phyloP scores from a whole-genome alignment of 2,329 filamentous ascomycete genomes.

The Botryosphaeria dothidea region DNA sequence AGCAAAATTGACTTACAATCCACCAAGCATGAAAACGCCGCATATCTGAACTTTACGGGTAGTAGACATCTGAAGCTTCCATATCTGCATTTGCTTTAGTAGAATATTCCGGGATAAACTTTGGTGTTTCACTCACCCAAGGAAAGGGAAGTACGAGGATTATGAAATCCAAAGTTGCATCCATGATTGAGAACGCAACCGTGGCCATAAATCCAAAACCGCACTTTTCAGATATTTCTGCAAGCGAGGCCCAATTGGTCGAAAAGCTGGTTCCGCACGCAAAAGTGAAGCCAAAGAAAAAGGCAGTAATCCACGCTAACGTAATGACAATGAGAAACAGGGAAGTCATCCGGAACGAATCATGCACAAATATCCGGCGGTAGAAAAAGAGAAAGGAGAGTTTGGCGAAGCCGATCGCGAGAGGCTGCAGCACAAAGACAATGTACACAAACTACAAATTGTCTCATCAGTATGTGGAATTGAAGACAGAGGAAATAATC shows the following conservation, averaged over 20 bases:
- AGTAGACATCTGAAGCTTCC: neutral
- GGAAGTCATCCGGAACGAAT: neutral
- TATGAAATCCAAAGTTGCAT: neutral
- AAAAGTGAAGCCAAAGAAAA: conserved; percentile 8
- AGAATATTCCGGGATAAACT: neutral
- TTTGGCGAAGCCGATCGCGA: conserved; percentile 5
- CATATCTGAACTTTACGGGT: neutral
- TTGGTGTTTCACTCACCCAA: neutral
- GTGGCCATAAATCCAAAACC: conserved; percentile 5
- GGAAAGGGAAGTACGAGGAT: neutral
- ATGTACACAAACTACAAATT: neutral
- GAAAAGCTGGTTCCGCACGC: neutral
- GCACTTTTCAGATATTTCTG: neutral
- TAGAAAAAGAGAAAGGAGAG: conserved; percentile 7
- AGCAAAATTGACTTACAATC: neutral
- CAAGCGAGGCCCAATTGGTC: neutral
- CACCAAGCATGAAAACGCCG: neutral
- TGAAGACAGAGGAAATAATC: neutral
- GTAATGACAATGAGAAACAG: neutral
- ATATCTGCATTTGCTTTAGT: neutral
- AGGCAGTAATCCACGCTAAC: neutral
- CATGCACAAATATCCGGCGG: neutral
- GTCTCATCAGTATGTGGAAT: neutral
- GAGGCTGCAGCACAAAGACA: conserved; percentile 1
- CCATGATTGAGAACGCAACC: neutral